Base-by-base conservation (phyloP, 2,329 filamentous ascomycete genomes). In the Colletotrichum tamarilloi region DNA sequence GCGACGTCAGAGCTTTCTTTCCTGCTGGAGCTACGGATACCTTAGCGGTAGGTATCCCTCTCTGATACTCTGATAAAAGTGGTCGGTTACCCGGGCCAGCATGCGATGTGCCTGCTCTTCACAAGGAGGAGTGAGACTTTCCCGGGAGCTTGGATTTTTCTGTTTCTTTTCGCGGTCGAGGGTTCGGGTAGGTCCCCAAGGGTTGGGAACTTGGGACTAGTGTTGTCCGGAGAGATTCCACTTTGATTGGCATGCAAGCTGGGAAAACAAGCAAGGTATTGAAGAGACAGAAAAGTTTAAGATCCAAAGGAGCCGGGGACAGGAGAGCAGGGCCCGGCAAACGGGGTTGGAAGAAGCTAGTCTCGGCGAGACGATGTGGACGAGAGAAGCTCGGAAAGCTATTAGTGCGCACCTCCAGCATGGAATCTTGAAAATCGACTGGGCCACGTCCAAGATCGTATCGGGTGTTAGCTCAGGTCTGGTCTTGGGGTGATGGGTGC, bases 291-390 rank as follows among this genome's bases (percentile, higher is more conserved):
- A 42, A 57, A 73, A 65, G 52, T 42, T 30, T 24, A 62, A 53
- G 30, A 26, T 22, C 22, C 7, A 26, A 57, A 70, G 32, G 60
- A 52, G 66, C 58, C 52, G 35, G 58, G 38, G 35, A 22, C 66
- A 64, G 60, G 59, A 42, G 55, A 35, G 38, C 64, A 59, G 53
- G 55, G 62, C 62, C 32, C 22, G n/a, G 65, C 66, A 30, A 68
- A 58, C 28, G 59, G 66, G 58, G 58, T 38, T 30, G 58, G 42
- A 55, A 57, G 62, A 73, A 56, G 62, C 62, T 65, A 64, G 62
- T 24, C 49, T 53, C 62, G 22, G 57, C n/a, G n/a, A 60, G 32
- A 35, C 24, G 49, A 62, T 19, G 59, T 12, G 11, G 42, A 42
- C 58, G 35, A 30, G 24, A 46, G 57, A 30, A 11, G 55, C 55